Base-by-base conservation (phyloP, 805 yeast species). In the Blastobotrys muscicola region DNA sequence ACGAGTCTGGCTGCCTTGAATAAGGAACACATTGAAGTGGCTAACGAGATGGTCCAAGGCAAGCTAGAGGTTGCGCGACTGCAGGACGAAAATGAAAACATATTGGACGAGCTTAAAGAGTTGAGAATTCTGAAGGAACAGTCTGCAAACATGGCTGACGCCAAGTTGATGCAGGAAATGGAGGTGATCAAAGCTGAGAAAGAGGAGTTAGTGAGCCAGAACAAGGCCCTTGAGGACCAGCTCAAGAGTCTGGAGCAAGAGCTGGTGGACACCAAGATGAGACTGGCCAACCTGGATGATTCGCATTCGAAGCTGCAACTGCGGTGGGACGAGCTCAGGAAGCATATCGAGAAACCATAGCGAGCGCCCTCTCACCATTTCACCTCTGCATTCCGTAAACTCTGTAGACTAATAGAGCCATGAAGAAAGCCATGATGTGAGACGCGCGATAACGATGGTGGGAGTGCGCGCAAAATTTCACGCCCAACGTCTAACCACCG, bases 41-140 rank as follows among this genome's bases (percentile, higher is more conserved):
- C 95, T 3, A 90, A 89, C 62, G 85, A 80, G 51, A 76, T 92
- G 79, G 86, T 90, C 30, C 77, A 76, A 50, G 81, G 84, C 33
- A 80, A 92, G 55, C 75, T 89, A 34, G 74, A 70, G 43, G 69
- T 83, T 20, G 95, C 94, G 2, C 80, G 82, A 30, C 60, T 90
- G 20, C 68, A 73, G 40, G 90, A 85, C 53, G 94, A 85, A 46
- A 84, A 85, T 48, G 71, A 67, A 20, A 84, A 79, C 37, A 64
- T 87, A 40, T 33, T 41, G n/a, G 23, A 39, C 11, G 57, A 54
- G 35, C 43, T 36, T 51, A 64, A 45, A 62, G 69, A 15, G 65
- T 63, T 47, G 14, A 43, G 41, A 31, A 20, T 4, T 4, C 26
- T 20, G 26, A 20, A 20, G 26, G 26, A 20, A 37, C 41, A 36